Evolutionary conservation across 176 grass and related monocot genomes (phyloP).

Genomic region (Poa annua): DNA sequence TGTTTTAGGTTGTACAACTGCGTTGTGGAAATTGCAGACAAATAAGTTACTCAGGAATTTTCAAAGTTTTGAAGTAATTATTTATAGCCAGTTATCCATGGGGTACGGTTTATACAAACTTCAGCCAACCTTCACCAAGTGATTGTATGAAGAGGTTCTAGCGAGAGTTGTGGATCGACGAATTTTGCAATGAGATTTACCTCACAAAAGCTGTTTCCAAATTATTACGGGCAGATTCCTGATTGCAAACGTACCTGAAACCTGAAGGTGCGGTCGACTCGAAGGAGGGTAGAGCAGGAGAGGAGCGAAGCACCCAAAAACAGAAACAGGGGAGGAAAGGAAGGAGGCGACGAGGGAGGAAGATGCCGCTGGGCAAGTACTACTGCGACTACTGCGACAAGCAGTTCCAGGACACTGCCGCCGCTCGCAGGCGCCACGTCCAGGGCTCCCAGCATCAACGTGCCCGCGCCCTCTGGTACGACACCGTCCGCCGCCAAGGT

Average conservation of each 20-base stretch:
- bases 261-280: neutral
- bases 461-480: conserved; percentile 79
- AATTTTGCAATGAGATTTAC: neutral
- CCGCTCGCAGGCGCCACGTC: conserved; percentile 80
- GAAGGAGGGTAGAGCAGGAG: too few species aligned
- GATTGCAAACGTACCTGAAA: neutral
- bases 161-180: neutral
- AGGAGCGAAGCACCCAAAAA: neutral
- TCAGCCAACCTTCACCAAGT: neutral
- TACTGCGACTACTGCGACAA: conserved; percentile 99
- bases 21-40: too few species aligned
- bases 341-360: too few species aligned
- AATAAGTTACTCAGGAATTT: too few species aligned
- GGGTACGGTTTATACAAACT: too few species aligned
- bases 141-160: neutral
- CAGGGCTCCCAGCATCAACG: conserved; percentile 69
- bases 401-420: conserved; percentile 86
- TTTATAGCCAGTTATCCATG: too few species aligned
- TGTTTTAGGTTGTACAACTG: too few species aligned
- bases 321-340: neutral
- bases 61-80: too few species aligned
- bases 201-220: neutral
- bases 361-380: conserved; percentile 82
- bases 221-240: neutral
- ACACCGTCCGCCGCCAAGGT: conserved; percentile 65